phyloP scores from a whole-genome alignment of 495 filamentous ascomycete species.

The Chaetomium fimeti region DNA sequence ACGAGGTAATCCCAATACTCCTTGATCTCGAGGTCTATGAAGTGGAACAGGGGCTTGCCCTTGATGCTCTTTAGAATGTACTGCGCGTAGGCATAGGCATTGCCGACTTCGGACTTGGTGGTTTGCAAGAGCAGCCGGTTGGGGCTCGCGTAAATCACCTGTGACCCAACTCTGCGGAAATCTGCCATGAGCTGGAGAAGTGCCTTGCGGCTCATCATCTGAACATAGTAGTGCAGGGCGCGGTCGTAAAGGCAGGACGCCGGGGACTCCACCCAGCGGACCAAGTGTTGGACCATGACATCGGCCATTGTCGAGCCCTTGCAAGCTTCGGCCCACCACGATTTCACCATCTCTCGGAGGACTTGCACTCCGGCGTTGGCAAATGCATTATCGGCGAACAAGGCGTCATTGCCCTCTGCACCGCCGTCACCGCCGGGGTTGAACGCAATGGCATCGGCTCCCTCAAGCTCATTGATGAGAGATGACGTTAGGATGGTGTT shows the following conservation, averaged over 20 bases:
- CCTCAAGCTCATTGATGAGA: conserved; percentile 95
- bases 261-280: conserved; percentile 93
- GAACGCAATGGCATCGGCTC: conserved; percentile 73
- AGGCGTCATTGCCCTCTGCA: conserved; percentile 54
- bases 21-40: conserved; percentile 95
- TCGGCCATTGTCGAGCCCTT: conserved; percentile 90
- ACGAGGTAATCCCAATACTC: conserved; percentile 99
- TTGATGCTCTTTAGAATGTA: conserved; percentile 97
- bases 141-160: conserved; percentile 85
- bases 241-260: conserved; percentile 93
- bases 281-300: conserved; percentile 94
- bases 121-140: conserved; percentile 92
- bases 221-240: conserved; percentile 95
- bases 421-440: conserved; percentile 72
- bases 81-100: conserved; percentile 93
- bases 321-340: conserved; percentile 96
- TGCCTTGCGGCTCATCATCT: conserved; percentile 95
- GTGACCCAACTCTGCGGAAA: conserved; percentile 91
- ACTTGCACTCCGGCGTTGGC: conserved; percentile 86
- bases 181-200: conserved; percentile 96
- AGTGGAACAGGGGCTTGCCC: conserved; percentile 91
- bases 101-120: conserved; percentile 93
- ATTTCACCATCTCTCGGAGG: conserved; percentile 95
- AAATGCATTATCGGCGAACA: conserved; percentile 90
- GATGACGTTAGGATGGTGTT: conserved; percentile 97